Conservation (phyloP, 495 filamentous ascomycete genomes). For the Hypoxylon intermedium region DNA sequence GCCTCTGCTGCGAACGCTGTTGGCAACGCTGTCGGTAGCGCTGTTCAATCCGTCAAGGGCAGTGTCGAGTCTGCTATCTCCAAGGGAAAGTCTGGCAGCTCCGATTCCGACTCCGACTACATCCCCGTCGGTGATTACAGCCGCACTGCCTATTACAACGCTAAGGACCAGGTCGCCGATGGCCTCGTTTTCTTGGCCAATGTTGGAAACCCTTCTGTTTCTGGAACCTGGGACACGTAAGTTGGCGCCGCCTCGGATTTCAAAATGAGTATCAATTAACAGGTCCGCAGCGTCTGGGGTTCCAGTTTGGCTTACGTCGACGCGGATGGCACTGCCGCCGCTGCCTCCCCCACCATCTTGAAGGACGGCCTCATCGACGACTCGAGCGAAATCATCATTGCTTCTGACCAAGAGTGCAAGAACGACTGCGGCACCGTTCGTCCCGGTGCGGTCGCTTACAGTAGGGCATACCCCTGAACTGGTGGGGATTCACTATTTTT, state of each 20-base stretch:
- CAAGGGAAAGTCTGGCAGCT: constrained; percentile 7
- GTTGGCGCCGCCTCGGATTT: constrained; percentile 21
- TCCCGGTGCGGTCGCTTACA: constrained; percentile 64
- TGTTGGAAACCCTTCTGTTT: constrained; percentile 60
- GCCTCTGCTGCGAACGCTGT: constrained; percentile 9
- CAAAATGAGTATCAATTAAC: constrained; percentile 6
- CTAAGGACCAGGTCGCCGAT: constrained; percentile 52
- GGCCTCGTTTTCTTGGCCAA: constrained; percentile 73
- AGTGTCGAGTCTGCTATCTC: background rate
- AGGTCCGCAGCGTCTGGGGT: constrained; percentile 59
- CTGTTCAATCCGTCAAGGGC: background rate
- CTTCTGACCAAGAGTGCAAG: constrained; percentile 64
- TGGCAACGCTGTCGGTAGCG: background rate
- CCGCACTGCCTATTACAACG: constrained; percentile 64
- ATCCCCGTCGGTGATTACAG: constrained; percentile 37
- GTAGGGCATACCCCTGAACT: constrained; percentile 50
- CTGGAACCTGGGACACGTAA: constrained; percentile 65
- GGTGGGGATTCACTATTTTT: background rate
- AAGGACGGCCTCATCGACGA: constrained; percentile 59
- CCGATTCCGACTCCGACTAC: constrained; percentile 32
- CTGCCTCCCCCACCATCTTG: constrained; percentile 58
- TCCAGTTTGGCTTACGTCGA: constrained; percentile 67
- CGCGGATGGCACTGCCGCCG: constrained; percentile 56
- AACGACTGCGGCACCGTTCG: constrained; percentile 64
- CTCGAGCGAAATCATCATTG: constrained; percentile 66